Percentiles rank a stretch among this genome's conserved stretches.
phyloP scores from a whole-genome alignment of 2,329 filamentous ascomycete genomes.

The Bipolaris gigantea region DNA sequence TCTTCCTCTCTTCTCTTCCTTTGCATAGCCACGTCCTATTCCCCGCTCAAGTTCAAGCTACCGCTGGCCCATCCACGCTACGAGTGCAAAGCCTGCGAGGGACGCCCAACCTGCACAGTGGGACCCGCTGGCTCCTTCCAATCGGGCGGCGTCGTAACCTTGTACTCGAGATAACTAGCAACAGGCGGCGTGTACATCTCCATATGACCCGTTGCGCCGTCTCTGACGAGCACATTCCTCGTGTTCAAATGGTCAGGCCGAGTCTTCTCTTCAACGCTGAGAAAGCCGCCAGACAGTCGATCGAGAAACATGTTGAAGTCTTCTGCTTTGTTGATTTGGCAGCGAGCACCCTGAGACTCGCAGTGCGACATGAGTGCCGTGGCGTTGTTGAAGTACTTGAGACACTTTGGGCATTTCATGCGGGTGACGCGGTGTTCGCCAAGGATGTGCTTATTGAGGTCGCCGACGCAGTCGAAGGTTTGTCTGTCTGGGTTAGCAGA shows the following conservation, averaged over 20 bases:
- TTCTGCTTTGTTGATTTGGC: slow-evolving; percentile 41
- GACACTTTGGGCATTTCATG: slow-evolving; percentile 46
- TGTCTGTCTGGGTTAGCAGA: slow-evolving; percentile 23
- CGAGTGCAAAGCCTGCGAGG: slow-evolving; percentile 1
- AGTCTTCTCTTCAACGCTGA: slow-evolving; percentile 34
- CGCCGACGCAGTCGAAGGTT: slow-evolving; percentile 26
- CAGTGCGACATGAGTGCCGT: slow-evolving; percentile 47
- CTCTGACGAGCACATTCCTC: slow-evolving; percentile 17
- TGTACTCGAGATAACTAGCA: slow-evolving; percentile 38
- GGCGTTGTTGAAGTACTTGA: slow-evolving; percentile 45
- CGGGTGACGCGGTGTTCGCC: slow-evolving; percentile 39
- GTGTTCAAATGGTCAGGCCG: slow-evolving; percentile 40
- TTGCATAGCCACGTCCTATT: neutral
- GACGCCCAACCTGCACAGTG: slow-evolving; percentile 20
- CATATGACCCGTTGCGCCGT: slow-evolving; percentile 25
- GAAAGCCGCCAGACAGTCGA: slow-evolving; percentile 49
- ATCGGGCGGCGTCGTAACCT: slow-evolving; percentile 34
- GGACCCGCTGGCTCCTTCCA: slow-evolving; percentile 30
- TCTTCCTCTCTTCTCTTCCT: too few species aligned
- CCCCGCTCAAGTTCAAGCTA: neutral
- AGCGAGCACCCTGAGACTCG: slow-evolving; percentile 39
- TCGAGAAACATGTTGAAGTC: slow-evolving; percentile 44
- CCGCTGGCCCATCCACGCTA: neutral
- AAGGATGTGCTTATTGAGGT: slow-evolving; percentile 45
- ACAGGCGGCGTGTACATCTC: slow-evolving; percentile 31